Conservation (phyloP, 805 yeast species). For the Starmerella apicola region DNA sequence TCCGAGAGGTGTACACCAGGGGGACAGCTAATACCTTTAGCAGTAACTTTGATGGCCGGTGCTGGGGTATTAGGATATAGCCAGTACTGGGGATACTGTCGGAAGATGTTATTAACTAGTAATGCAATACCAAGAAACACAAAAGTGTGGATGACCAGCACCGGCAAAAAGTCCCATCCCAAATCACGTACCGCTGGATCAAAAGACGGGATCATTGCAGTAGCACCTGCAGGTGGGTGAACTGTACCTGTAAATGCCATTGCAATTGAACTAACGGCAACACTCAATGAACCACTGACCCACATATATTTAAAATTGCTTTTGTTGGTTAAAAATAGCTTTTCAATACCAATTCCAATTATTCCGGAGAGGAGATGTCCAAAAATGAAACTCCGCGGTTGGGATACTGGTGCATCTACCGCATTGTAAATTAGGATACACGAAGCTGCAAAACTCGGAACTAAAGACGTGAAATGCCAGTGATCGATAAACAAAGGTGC, state of each 20-base stretch:
- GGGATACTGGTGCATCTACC: slow-evolving; percentile 46
- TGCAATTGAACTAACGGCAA: slow-evolving; percentile 39
- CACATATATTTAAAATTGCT: slow-evolving; percentile 39
- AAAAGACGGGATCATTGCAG: slow-evolving; percentile 45
- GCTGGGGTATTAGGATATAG: slow-evolving; percentile 19
- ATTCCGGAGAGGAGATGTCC: slow-evolving; percentile 46
- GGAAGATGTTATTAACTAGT: slow-evolving; percentile 40
- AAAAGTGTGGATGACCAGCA: slow-evolving; percentile 38
- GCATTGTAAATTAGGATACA: slow-evolving; percentile 49
- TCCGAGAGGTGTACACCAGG: neutral
- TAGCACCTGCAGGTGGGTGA: slow-evolving; percentile 66
- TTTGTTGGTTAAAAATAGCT: slow-evolving; percentile 38
- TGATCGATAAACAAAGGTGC: slow-evolving; percentile 19
- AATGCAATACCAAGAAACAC: slow-evolving; percentile 40
- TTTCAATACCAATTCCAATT: slow-evolving; percentile 42
- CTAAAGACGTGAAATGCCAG: slow-evolving; percentile 20
- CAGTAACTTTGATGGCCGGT: neutral
- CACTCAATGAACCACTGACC: slow-evolving; percentile 47
- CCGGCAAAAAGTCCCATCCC: slow-evolving; percentile 58
- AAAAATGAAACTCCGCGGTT: slow-evolving; percentile 46
- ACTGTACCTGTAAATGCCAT: slow-evolving; percentile 45
- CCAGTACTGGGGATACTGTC: slow-evolving; percentile 50
- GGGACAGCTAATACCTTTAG: neutral
- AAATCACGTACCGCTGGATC: slow-evolving; percentile 35
- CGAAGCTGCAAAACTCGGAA: slow-evolving; percentile 41